Percentiles rank a stretch among this genome's conserved stretches.
These are phyloP conservation scores for Ganoderma leucocontextum DNA, from an alignment of 1,284 basidiomycete genomes.

Conservation along the genomic window DNA sequence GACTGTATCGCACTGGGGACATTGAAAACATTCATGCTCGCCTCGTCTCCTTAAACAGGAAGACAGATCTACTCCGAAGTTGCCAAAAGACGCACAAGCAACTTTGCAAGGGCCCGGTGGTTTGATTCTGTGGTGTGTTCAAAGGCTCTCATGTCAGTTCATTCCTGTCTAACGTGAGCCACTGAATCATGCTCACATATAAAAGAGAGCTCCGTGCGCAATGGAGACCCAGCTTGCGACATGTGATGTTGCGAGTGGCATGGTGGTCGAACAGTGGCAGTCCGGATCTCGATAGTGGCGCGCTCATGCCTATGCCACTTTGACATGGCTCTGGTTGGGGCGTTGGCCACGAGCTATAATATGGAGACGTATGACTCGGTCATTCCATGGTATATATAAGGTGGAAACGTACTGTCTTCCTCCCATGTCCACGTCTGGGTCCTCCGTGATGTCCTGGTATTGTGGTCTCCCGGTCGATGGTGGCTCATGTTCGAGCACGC, in stretches of 20 bases:
- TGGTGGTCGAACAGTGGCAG: neutral
- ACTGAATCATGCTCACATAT: neutral
- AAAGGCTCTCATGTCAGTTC: neutral
- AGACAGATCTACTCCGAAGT: neutral
- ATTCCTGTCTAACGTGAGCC: neutral
- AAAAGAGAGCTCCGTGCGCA: neutral
- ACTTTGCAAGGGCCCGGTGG: neutral
- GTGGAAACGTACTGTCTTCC: neutral
- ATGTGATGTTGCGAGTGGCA: neutral
- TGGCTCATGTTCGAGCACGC: neutral
- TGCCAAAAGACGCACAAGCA: neutral
- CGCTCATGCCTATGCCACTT: neutral
- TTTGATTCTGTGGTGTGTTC: neutral
- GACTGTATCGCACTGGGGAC: neutral
- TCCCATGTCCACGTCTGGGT: neutral
- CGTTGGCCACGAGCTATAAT: neutral
- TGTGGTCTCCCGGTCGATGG: neutral
- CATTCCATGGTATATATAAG: neutral
- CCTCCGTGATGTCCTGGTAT: neutral
- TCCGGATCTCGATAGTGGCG: neutral
- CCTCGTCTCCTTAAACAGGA: neutral
- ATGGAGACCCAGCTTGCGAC: neutral
- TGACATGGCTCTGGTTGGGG: neutral
- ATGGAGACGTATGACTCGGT: neutral
- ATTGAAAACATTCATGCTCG: neutral